Evolutionary conservation across 1,284 basidiomycete species (phyloP), one percentile per base, ranked within the genome.

Genomic region (Puccinia coronata): DNA sequence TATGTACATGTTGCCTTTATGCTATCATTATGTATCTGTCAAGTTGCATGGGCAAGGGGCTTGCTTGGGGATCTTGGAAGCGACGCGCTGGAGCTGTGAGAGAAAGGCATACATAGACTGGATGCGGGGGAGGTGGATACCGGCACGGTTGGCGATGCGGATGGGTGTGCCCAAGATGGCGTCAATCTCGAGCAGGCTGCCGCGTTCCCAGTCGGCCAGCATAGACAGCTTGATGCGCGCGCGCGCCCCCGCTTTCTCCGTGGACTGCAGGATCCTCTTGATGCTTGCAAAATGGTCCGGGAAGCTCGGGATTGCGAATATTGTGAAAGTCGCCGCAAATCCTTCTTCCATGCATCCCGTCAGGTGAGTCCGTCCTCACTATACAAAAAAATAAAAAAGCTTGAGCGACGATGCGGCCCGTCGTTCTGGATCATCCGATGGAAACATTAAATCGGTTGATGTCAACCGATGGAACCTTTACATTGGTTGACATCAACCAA

Each of bases 81-180:
- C 59, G 59, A 67, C 31, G 20, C n/a, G 39, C 36, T 77, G 39
- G 9, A 65, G 61, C 47, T 65, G 57, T 34, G 16, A 86, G 16
- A 88, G 83, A 34, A 88, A 83, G 12, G 87, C 87, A 83, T 88
- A 88, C 84, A 88, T 85, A 23, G 83, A 84, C 80, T 88, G 86
- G 39, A 88, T 83, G 18, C 87, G 82, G 0, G 86, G 86, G 86
- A 87, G 87, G 25, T 86, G 85, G 18, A 86, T 82, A 0, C 86
- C 86, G 59, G 86, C 84, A 36, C 84, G 82, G 57, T 84, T 82
- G 1, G 87, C 87, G 41, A 87, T 85, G 11, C 85, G 82, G 23
- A 88, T 84, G 1, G 84, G 85, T 59, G 84, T 84, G 0, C 84
- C 84, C 18, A 86, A 41, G 49, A 86, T 86, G 2, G 87, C 87